Percentiles rank a stretch among this genome's conserved stretches.
Evolutionary conservation across 2,329 filamentous ascomycete genomes (phyloP).

Genomic region (Fusarium beomiforme): DNA sequence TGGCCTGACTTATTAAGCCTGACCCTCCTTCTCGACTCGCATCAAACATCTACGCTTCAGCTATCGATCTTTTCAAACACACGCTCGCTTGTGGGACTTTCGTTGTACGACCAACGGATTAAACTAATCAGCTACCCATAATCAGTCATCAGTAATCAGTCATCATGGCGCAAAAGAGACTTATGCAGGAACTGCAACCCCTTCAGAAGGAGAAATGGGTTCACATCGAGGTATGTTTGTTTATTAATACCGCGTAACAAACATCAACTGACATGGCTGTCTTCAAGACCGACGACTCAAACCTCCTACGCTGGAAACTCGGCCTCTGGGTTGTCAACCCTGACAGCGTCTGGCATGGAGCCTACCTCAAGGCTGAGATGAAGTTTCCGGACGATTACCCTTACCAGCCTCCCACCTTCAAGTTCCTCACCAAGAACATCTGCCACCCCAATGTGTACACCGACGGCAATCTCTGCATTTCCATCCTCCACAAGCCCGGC

Average conservation of each 20-base stretch:
- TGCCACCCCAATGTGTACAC: constrained; percentile 95
- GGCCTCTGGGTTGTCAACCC: constrained; percentile 93
- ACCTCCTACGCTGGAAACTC: constrained; percentile 87
- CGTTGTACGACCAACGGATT: background rate
- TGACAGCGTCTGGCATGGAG: constrained; percentile 90
- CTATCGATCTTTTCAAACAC: background rate
- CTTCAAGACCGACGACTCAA: constrained; percentile 76
- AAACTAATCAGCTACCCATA: background rate
- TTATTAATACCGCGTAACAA: background rate
- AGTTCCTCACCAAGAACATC: constrained; percentile 78
- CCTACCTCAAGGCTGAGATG: constrained; percentile 92
- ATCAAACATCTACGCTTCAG: constrained; percentile 6
- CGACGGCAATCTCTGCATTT: constrained; percentile 93
- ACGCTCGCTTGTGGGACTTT: constrained; percentile 9
- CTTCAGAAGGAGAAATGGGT: constrained; percentile 94
- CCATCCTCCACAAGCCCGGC: constrained; percentile 91
- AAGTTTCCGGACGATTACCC: constrained; percentile 90
- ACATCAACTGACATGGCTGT: constrained; percentile 12
- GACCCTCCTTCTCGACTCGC: constrained; percentile 17
- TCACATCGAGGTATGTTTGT: constrained; percentile 77
- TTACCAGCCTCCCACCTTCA: constrained; percentile 87
- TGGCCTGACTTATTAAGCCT: constrained; percentile 41
- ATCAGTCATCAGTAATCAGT: background rate
- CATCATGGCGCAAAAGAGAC: constrained; percentile 71
- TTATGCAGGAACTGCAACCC: constrained; percentile 88